Base-by-base conservation (phyloP, 176 grass and related monocot genomes). In the Metroxylon sagu region DNA sequence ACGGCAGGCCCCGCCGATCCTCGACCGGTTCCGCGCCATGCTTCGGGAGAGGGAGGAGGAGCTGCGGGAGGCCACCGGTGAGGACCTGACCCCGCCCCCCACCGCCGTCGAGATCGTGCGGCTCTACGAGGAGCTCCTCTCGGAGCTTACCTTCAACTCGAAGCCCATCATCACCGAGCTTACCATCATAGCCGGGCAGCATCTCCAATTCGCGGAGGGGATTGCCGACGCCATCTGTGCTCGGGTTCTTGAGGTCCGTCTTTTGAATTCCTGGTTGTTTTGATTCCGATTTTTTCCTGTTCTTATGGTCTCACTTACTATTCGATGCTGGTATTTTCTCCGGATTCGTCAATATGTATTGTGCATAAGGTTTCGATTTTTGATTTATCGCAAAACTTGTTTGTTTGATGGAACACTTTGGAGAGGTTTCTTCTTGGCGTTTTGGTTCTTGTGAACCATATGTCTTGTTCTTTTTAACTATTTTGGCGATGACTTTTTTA, bases 121-220 rank as follows among this genome's bases (percentile, higher is more conserved):
- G 5, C 56, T 74, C 23, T 96, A 90, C 70, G 77, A 75, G 56
- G 80, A 87, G 77, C 61, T 70, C 54, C 83, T 96, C 50, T 56
- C 74, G 16, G 94, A 89, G 58, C 94, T 99, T 31, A 89, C 82
- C 63, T 89, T 93, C 88, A 99, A 99, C 77, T 99, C 87, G 62
- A 99, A 99, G 82, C 94, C 94, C 14, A 85, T 89, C 70, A 93
- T 99, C 70, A 90, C 86, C 23, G 91, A 96, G 49, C 91, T 96
- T 17, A 90, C 91, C 30, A 85, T 96, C 71, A 81, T 96, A 51
- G 91, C 91, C 0, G 91, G 77, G 0, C 76, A 90, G 57, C 80
- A 96, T 50, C 71, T 67, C 21, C 18, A 61, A 26, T 77, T 82
- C 27, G 83, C 86, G 10, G 59, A 54, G 61, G 86, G 86, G 6